phyloP scores from a whole-genome alignment of 1,139 yeast species.

The Hansenula sp. region DNA sequence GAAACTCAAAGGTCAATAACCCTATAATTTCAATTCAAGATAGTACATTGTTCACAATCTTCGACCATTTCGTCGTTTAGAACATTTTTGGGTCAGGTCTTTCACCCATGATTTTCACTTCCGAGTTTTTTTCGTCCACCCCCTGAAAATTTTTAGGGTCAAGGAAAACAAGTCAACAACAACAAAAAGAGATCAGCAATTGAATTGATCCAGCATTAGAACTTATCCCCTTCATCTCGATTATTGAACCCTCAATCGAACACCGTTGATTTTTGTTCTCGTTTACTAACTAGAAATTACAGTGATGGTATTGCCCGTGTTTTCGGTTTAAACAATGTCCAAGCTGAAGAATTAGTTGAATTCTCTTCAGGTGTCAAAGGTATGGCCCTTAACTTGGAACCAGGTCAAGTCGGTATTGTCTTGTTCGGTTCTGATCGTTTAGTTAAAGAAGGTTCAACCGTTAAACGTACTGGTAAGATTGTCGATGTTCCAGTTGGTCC shows the following conservation, averaged over 20 bases:
- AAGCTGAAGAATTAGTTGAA: constrained; percentile 99
- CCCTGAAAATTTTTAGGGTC: constrained; percentile 5
- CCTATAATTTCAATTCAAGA: too few species aligned
- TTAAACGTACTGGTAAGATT: constrained; percentile 99
- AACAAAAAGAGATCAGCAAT: not conserved
- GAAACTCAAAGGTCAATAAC: too few species aligned
- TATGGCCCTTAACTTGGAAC: constrained; percentile 99
- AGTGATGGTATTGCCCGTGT: constrained; percentile 99
- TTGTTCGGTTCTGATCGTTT: constrained; percentile 98
- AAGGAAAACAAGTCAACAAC: not conserved
- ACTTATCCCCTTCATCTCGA: not conserved
- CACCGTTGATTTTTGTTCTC: not conserved
- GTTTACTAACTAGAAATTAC: constrained; percentile 20
- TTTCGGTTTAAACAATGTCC: constrained; percentile 98
- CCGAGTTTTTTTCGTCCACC: constrained; percentile 2
- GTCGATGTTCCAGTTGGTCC: constrained; percentile 99
- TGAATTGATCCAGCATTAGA: not conserved
- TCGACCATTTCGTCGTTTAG: not conserved
- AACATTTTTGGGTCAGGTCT: not conserved
- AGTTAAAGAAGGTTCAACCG: constrained; percentile 99
- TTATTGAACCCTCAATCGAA: not conserved
- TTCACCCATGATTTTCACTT: not conserved
- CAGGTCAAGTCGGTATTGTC: constrained; percentile 99
- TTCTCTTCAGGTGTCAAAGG: constrained; percentile 99
- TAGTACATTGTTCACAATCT: too few species aligned